Evolutionary conservation across 306 rosid genomes (phyloP).

Genomic region (Aeschynomene evenia): DNA sequence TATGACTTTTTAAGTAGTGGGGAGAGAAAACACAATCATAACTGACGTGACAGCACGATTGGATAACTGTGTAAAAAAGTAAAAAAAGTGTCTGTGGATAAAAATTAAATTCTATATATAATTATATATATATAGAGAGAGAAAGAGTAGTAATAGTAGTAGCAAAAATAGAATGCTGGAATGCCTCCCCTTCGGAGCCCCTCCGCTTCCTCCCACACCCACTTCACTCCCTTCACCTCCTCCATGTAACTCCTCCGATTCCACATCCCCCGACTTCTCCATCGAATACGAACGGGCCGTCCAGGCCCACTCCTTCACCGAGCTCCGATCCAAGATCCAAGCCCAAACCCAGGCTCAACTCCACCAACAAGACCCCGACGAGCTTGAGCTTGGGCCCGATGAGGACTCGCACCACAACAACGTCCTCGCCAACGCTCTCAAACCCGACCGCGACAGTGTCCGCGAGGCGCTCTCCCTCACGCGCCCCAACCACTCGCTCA

Average conservation of each 20-base stretch:
- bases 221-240: conserved; percentile 1
- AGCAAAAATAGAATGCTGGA: conserved; percentile 48
- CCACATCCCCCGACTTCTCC: conserved; percentile 36
- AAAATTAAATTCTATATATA: too few species aligned
- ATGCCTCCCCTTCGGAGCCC: conserved; percentile 38
- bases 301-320: conserved; percentile 51
- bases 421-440: too few species aligned
- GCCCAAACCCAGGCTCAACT: neutral
- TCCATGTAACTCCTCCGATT: conserved; percentile 31
- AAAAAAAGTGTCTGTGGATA: too few species aligned
- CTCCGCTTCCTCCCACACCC: neutral
- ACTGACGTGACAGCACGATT: too few species aligned
- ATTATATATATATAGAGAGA: too few species aligned
- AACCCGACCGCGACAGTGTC: conserved; percentile 52
- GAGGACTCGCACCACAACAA: conserved; percentile 26
- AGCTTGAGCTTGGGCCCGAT: neutral
- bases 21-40: too few species aligned
- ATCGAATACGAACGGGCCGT: conserved; percentile 43
- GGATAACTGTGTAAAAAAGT: too few species aligned
- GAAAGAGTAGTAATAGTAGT: too few species aligned
- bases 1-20: too few species aligned
- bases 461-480: conserved; percentile 39
- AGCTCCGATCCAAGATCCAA: conserved; percentile 42
- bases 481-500: conserved; percentile 31
- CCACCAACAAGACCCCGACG: neutral